Evolutionary conservation across 768 basidiomycete species (phyloP), one percentile per base, ranked within the genome.

Genomic region (Mycena alexandri): DNA sequence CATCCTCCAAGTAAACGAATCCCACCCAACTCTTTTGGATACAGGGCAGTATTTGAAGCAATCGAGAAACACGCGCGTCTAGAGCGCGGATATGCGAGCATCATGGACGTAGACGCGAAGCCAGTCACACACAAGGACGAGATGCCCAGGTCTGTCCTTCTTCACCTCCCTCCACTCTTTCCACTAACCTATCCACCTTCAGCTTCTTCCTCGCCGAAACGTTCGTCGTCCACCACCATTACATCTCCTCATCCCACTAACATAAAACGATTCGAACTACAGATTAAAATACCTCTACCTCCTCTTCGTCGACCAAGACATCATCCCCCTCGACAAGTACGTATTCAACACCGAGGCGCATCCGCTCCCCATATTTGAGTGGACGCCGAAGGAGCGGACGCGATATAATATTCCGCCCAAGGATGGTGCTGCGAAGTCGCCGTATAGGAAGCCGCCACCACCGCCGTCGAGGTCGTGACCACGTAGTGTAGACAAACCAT

Each of bases 301-400:
- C 34, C 76, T 92, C 47, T 93, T 92, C 77, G 82, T 79, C 55
- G 87, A 92, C 29, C 84, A 86, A 2, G 90, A 93, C 59, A 77
- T 85, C 12, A 71, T 93, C 19, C 80, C 84, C 6, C 70, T 89
- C 17, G 79, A 86, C 19, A 73, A 83, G 54, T 89, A 86, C 85
- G 87, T 89, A 14, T 87, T 89, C 67, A 89, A 89, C 66, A 87
- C 87, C 0, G 86, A 89, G 75, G 94, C 92, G 24, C 94, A 94
- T 73, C 93, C 93, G 19, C 76, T 94, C n/a, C 92, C 91, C 3
- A 82, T 92, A 25, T 90, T 92, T 65, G 73, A 83, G 24, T 93
- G 90, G 92, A 85, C 75, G 16, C 72, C 79, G 36, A 81, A 83
- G 80, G 89, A 92, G 77, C 85, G 80, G 68, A 74, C 78, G 63